These are phyloP conservation scores for Leccinum disarticulatum DNA, from an alignment of 768 basidiomycete species.

Conservation along the genomic window DNA sequence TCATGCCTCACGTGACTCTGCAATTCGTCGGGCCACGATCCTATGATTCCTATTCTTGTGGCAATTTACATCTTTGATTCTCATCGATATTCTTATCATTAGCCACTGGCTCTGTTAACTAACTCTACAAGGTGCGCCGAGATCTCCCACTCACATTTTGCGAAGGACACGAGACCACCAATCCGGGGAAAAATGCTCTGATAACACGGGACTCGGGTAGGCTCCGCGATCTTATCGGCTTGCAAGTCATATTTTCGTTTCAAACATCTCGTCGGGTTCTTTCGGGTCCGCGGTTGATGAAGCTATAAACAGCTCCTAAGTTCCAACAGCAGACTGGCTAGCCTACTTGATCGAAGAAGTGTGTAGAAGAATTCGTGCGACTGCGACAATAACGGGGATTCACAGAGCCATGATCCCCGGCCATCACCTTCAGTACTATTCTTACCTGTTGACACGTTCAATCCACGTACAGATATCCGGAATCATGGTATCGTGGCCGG, in stretches of 20 bases:
- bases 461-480: neutral
- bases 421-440: constrained; percentile 6
- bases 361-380: neutral
- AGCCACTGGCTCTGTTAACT: neutral
- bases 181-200: neutral
- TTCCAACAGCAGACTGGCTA: neutral
- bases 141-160: neutral
- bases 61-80: neutral
- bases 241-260: neutral
- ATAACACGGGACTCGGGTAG: neutral
- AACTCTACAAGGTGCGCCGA: neutral
- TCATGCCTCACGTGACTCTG: constrained; percentile 7
- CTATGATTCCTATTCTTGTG: neutral
- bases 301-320: neutral
- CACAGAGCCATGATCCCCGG: neutral
- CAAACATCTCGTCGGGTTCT: neutral
- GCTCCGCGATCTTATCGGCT: neutral
- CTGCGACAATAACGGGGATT: neutral
- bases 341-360: neutral
- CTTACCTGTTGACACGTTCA: constrained; percentile 1
- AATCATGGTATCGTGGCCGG: neutral
- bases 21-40: neutral
- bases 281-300: neutral
- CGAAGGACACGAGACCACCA: neutral
- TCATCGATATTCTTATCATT: neutral